Conservation (phyloP, 352 stramenopile genomes). For the Phytophthora europaea region DNA sequence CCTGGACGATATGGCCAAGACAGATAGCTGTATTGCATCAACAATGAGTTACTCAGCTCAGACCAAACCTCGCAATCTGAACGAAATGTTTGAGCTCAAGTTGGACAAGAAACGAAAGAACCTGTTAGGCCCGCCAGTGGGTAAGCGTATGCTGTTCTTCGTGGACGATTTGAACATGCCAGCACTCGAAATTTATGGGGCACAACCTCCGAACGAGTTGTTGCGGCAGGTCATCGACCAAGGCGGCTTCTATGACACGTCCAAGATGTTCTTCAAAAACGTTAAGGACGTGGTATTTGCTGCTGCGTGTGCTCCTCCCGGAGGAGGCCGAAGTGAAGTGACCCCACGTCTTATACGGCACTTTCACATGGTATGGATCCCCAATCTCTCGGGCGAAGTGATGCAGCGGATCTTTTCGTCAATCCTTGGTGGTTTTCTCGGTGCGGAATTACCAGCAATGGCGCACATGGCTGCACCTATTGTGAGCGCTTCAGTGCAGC, state of each 20-base stretch:
- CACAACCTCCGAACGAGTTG: constrained; percentile 93
- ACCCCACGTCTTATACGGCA: constrained; percentile 88
- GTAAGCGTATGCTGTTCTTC: constrained; percentile 90
- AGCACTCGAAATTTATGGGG: constrained; percentile 93
- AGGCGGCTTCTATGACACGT: constrained; percentile 91
- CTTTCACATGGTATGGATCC: constrained; percentile 94
- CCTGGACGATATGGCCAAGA: constrained; percentile 90
- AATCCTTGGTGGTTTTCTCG: constrained; percentile 92
- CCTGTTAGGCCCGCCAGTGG: constrained; percentile 70
- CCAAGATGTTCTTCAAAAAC: constrained; percentile 96
- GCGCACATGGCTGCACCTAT: constrained; percentile 81
- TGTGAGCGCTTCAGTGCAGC: constrained; percentile 87
- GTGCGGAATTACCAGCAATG: constrained; percentile 72
- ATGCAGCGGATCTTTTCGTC: constrained; percentile 93
- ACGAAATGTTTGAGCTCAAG: constrained; percentile 86
- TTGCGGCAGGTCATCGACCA: constrained; percentile 94
- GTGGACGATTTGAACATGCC: constrained; percentile 96
- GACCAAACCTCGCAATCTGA: constrained; percentile 87
- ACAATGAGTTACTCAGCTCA: constrained; percentile 94
- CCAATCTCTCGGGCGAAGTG: constrained; percentile 81
- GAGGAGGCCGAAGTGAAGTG: constrained; percentile 89
- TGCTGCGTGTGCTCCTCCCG: constrained; percentile 88
- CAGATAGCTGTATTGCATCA: constrained; percentile 78
- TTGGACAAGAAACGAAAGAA: constrained; percentile 91
- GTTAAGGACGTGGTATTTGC: constrained; percentile 89